phyloP scores from a whole-genome alignment of 306 rosid species.

The Cicer judaicum region DNA sequence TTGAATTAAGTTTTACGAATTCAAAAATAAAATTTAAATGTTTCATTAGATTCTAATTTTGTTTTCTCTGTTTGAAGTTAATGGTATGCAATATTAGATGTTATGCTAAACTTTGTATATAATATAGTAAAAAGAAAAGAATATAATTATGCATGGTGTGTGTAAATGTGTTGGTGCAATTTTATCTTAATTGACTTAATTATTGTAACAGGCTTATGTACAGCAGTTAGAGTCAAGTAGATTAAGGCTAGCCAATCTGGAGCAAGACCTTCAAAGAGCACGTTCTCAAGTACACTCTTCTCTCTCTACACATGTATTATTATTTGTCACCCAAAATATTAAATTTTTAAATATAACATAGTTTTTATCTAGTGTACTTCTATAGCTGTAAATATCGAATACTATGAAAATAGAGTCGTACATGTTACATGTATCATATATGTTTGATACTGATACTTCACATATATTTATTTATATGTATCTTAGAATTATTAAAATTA shows the following conservation, averaged over 20 bases:
- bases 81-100: no score
- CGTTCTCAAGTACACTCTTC: slow-evolving; percentile 73
- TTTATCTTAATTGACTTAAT: not conserved
- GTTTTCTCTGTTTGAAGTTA: no score
- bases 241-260: slow-evolving; percentile 80
- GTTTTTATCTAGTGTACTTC: not conserved
- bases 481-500: no score
- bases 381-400: no score
- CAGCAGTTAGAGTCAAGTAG: slow-evolving; percentile 91
- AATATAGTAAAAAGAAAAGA: not conserved
- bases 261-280: slow-evolving; percentile 88
- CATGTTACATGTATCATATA: no score
- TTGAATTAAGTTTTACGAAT: no score
- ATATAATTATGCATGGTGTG: not conserved
- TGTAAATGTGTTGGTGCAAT: slow-evolving; percentile 1
- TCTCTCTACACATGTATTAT: not conserved
- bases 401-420: no score
- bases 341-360: not conserved
- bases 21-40: no score
- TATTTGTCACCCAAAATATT: not conserved
- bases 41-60: no score
- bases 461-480: no score
- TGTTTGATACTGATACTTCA: no score
- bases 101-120: not conserved
- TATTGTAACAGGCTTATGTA: slow-evolving; percentile 75